Evolutionary conservation across 2,329 filamentous ascomycete species (phyloP).

Genomic region (Alternaria dauci): DNA sequence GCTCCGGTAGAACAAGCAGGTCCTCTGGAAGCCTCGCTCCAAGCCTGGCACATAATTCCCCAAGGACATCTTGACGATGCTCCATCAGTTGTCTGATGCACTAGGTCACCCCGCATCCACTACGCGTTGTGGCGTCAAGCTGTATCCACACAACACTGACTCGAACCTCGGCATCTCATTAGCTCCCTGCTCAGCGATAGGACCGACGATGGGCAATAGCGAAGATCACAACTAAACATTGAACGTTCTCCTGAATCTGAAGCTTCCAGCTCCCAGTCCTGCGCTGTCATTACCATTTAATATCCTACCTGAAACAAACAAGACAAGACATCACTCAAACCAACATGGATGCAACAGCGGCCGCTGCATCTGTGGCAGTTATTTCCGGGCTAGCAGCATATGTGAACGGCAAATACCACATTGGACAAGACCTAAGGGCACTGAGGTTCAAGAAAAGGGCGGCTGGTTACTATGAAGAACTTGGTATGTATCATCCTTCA

Average conservation of each 20-base stretch:
- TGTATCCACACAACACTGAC: slow-evolving; percentile 7
- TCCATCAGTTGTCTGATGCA: background rate
- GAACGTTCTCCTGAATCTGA: background rate
- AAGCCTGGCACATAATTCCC: background rate
- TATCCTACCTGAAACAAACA: background rate
- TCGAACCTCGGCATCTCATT: slow-evolving; percentile 34
- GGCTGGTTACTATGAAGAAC: slow-evolving; percentile 32
- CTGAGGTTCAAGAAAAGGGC: slow-evolving; percentile 56
- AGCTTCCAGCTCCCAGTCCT: background rate
- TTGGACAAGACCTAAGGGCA: slow-evolving; percentile 65
- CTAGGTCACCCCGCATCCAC: slow-evolving; percentile 23
- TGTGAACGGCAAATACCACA: slow-evolving; percentile 72
- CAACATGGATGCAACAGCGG: slow-evolving; percentile 31
- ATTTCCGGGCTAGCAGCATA: slow-evolving; percentile 61
- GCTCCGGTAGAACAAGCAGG: background rate
- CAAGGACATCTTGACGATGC: background rate
- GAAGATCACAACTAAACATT: slow-evolving; percentile 1
- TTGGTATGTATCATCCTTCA: slow-evolving; percentile 30
- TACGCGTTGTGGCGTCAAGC: slow-evolving; percentile 5
- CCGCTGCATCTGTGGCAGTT: slow-evolving; percentile 41
- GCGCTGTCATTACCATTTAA: background rate
- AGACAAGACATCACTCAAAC: background rate
- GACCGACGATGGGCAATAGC: background rate
- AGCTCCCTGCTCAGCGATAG: background rate
- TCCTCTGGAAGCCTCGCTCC: background rate